Evolutionary conservation across 805 yeast species (phyloP), one percentile per base, ranked within the genome.

Genomic region (Grigorovia yakushimaensis): DNA sequence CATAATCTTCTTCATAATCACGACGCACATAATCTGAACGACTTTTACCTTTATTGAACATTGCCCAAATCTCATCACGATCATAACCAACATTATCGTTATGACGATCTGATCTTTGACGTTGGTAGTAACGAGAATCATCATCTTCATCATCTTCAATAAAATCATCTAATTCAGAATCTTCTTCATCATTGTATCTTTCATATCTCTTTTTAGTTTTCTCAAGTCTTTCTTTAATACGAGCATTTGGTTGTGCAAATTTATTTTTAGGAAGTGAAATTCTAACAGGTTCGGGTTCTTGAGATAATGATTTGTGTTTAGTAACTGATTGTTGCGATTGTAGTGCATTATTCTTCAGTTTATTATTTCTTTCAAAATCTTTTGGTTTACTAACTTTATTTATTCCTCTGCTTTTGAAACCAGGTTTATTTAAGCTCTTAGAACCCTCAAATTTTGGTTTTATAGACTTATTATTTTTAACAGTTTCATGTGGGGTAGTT

Each of bases 21-120:
- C 27, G 18, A 24, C 37, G 19, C 20, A 66, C 65, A 51, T 70
- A 73, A 40, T 71, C 65, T 0, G 69, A 55, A 41, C 87, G 69
- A 47, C 73, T 71, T 49, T 73, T 73, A 3, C 88, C 87, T 49
- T 77, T 73, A 58, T 79, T 82, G 64, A 89, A 84, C 65, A 91
- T 75, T 18, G 81, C 77, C 96, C 96, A 88, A 42, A 91, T 89
- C 63, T 88, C 96, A 52, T 84, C 88, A 41, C 91, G 69, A 55
- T 86, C 85, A 54, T 84, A 85, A 3, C 80, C 88, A 3, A 61
- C 71, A 17, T 45, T 48, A 8, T 35, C 43, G 8, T 19, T 10
- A 5, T 41, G 49, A 13, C 41, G 43, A 39, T 43, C 49, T 42
- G 10, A 20, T 38, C 50, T 49, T 6, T 52, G 18, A 52, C 62